These are phyloP conservation scores for Kalmanozyma brasiliensis DNA, from an alignment of 1,284 basidiomycete genomes.

Conservation along the genomic window DNA sequence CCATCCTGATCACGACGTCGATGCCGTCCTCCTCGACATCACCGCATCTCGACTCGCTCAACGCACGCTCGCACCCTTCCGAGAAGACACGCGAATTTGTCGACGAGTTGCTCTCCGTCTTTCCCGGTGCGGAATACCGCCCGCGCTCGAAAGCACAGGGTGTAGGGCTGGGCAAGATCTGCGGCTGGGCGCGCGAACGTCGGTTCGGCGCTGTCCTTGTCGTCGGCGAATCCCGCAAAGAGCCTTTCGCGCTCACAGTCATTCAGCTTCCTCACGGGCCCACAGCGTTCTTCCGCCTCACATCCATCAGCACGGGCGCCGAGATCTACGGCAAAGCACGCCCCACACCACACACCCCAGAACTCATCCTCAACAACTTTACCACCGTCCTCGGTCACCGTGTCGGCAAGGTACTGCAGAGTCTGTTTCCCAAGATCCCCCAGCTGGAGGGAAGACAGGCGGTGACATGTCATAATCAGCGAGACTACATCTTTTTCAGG, in stretches of 20 bases:
- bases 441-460: conserved; percentile 97
- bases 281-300: conserved; percentile 94
- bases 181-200: conserved; percentile 89
- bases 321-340: conserved; percentile 88
- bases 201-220: conserved; percentile 89
- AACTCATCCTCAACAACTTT: conserved; percentile 95
- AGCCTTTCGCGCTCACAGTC: conserved; percentile 86
- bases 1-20: conserved; percentile 63
- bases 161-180: conserved; percentile 91
- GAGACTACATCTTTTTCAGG: conserved; percentile 97
- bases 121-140: conserved; percentile 94
- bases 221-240: conserved; percentile 85
- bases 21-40: conserved; percentile 62
- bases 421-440: conserved; percentile 91
- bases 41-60: conserved; percentile 66
- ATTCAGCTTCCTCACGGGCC: conserved; percentile 91
- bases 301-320: conserved; percentile 84
- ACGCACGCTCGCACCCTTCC: conserved; percentile 73
- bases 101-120: conserved; percentile 87
- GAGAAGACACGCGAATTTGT: conserved; percentile 71
- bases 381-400: conserved; percentile 91
- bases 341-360: conserved; percentile 90
- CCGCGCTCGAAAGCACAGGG: conserved; percentile 89
- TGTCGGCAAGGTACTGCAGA: conserved; percentile 93
- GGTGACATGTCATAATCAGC: conserved; percentile 95